Percentiles rank a stretch among this genome's conserved stretches.
Conservation (phyloP, 2,329 filamentous ascomycete genomes). For the Aureobasidium leucospermi region DNA sequence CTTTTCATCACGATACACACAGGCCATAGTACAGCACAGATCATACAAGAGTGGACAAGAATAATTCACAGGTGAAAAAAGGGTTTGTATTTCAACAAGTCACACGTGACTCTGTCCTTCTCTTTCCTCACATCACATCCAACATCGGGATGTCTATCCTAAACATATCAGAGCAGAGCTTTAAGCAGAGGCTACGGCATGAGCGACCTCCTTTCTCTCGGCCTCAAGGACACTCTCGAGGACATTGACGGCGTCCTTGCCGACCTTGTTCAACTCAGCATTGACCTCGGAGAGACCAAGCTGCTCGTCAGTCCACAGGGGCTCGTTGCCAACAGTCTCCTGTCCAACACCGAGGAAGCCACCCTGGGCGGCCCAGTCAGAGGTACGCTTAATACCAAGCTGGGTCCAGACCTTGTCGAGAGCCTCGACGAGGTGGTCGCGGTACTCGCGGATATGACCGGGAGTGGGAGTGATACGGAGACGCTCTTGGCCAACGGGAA, state of each 20-base stretch:
- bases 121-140: background rate
- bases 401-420: conserved; percentile 83
- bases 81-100: background rate
- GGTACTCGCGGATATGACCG: conserved; percentile 77
- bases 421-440: conserved; percentile 75
- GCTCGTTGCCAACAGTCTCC: conserved; percentile 49
- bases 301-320: conserved; percentile 91
- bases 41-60: background rate
- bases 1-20: no score
- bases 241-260: conserved; percentile 35
- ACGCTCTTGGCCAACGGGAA: conserved; percentile 94
- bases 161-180: background rate
- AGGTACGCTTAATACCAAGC: conserved; percentile 84
- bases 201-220: conserved; percentile 36
- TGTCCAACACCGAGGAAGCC: conserved; percentile 94
- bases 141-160: background rate
- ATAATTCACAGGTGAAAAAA: background rate
- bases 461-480: conserved; percentile 94
- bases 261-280: conserved; percentile 49
- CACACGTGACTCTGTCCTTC: background rate
- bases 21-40: background rate
- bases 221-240: conserved; percentile 43
- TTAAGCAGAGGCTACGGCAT: conserved; percentile 30
- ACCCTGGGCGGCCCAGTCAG: conserved; percentile 82
- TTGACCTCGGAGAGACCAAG: conserved; percentile 65